Conservation (phyloP, 495 filamentous ascomycete species). For the Aspergillus olivimuriae region DNA sequence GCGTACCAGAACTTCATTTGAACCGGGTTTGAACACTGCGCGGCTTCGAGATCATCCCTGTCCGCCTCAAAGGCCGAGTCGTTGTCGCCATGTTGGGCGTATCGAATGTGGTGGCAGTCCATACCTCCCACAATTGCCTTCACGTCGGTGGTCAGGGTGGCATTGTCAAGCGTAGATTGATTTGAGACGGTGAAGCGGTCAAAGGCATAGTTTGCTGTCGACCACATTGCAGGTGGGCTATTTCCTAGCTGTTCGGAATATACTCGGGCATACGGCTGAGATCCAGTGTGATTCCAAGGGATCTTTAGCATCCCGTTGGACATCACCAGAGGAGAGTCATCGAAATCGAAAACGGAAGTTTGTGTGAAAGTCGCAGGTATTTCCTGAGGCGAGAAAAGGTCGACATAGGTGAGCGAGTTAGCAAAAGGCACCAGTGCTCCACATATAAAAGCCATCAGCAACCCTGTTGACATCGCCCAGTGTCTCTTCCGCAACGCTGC, state of each 20-base stretch:
- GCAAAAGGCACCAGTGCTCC: constrained; percentile 1
- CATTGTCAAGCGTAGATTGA: background rate
- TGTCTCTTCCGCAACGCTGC: background rate
- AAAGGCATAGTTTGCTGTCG: background rate
- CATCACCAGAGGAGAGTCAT: background rate
- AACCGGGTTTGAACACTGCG: background rate
- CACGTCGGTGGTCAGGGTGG: background rate
- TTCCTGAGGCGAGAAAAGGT: background rate
- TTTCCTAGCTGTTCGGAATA: background rate
- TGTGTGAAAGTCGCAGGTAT: background rate
- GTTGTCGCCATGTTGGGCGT: background rate
- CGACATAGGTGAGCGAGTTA: background rate
- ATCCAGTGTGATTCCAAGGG: background rate
- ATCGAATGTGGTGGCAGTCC: constrained; percentile 1
- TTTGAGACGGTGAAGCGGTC: background rate
- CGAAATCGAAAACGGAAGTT: background rate
- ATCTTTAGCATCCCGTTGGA: background rate
- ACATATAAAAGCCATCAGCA: background rate
- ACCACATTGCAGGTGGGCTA: background rate
- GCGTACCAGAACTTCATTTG: background rate
- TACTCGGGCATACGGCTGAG: background rate
- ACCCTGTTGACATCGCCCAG: background rate
- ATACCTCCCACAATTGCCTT: background rate
- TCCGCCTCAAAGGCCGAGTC: background rate
- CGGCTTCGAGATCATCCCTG: background rate